Percentiles rank a stretch among this genome's conserved stretches.
phyloP scores from a whole-genome alignment of 2,329 filamentous ascomycete genomes.

The Rutstroemia sp. region DNA sequence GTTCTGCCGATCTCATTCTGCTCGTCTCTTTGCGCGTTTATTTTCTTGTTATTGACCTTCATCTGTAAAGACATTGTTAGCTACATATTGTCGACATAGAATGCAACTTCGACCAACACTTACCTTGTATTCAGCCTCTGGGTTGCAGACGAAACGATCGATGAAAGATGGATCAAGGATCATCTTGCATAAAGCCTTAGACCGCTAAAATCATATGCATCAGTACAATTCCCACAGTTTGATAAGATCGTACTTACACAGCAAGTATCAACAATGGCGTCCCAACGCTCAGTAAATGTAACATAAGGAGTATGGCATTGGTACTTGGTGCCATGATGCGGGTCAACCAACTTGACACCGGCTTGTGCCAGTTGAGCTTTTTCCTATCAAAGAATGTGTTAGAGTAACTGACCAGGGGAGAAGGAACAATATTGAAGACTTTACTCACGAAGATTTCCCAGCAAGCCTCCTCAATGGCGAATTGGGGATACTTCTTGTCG shows the following conservation, averaged over 20 bases:
- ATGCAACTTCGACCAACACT: not conserved
- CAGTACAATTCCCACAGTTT: not conserved
- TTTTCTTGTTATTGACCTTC: slow-evolving; percentile 22
- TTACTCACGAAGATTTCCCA: slow-evolving; percentile 21
- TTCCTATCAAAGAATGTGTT: slow-evolving; percentile 1
- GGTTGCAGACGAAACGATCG: slow-evolving; percentile 15
- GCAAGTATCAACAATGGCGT: slow-evolving; percentile 9
- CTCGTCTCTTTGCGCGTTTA: slow-evolving; percentile 21
- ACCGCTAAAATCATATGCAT: not conserved
- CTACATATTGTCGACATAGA: not conserved
- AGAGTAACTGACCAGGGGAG: not conserved
- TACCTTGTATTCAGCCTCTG: slow-evolving; percentile 18
- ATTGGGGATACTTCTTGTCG: slow-evolving; percentile 6
- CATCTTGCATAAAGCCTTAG: slow-evolving; percentile 24
- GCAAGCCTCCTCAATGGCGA: slow-evolving; percentile 12
- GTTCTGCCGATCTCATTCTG: slow-evolving; percentile 22
- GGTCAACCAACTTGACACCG: slow-evolving; percentile 10
- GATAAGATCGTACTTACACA: slow-evolving; percentile 9
- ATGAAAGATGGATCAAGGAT: slow-evolving; percentile 18
- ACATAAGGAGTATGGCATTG: slow-evolving; percentile 1
- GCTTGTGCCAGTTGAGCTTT: slow-evolving; percentile 5
- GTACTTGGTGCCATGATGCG: slow-evolving; percentile 10
- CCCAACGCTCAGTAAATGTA: slow-evolving; percentile 12
- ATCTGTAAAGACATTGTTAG: slow-evolving; percentile 11
- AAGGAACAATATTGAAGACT: not conserved